These are phyloP conservation scores for Poronia punctata DNA, from an alignment of 495 filamentous ascomycete genomes.

Conservation along the genomic window DNA sequence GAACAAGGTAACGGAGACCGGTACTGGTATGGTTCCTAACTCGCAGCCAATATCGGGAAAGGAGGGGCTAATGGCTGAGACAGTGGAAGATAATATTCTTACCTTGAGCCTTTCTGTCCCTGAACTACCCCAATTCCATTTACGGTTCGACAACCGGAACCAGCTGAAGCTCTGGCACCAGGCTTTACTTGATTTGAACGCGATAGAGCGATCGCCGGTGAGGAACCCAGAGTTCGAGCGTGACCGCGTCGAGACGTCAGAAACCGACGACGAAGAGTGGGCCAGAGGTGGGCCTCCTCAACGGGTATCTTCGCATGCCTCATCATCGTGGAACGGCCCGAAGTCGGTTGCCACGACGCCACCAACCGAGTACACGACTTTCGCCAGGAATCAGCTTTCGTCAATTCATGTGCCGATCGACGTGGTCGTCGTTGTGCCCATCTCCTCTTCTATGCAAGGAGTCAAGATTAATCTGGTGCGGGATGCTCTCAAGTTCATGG, in stretches of 20 bases:
- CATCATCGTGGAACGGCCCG: slow-evolving; percentile 70
- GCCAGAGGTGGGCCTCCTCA: slow-evolving; percentile 61
- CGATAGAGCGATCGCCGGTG: slow-evolving; percentile 50
- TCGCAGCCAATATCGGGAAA: slow-evolving; percentile 13
- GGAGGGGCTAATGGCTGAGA: slow-evolving; percentile 25
- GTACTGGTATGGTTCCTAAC: slow-evolving; percentile 24
- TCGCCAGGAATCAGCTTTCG: slow-evolving; percentile 46
- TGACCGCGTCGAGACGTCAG: slow-evolving; percentile 66
- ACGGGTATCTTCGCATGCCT: slow-evolving; percentile 80
- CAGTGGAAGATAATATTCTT: slow-evolving; percentile 70
- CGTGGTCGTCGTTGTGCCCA: slow-evolving; percentile 92
- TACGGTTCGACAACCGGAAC: slow-evolving; percentile 77
- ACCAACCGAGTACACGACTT: slow-evolving; percentile 72
- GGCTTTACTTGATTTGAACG: slow-evolving; percentile 77
- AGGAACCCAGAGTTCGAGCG: slow-evolving; percentile 58
- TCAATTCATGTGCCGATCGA: slow-evolving; percentile 89
- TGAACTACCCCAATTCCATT: slow-evolving; percentile 94
- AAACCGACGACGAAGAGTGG: slow-evolving; percentile 89
- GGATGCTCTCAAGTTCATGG: slow-evolving; percentile 91
- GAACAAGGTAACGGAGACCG: slow-evolving; percentile 72
- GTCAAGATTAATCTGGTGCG: slow-evolving; percentile 93
- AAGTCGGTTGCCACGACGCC: slow-evolving; percentile 67
- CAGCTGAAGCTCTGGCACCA: slow-evolving; percentile 91
- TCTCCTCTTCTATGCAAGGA: slow-evolving; percentile 98
- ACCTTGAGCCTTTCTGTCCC: slow-evolving; percentile 86